Evolutionary conservation across 176 grass and related monocot genomes (phyloP), one percentile per base, ranked within the genome.

Genomic region (Miscanthus lutarioriparius): DNA sequence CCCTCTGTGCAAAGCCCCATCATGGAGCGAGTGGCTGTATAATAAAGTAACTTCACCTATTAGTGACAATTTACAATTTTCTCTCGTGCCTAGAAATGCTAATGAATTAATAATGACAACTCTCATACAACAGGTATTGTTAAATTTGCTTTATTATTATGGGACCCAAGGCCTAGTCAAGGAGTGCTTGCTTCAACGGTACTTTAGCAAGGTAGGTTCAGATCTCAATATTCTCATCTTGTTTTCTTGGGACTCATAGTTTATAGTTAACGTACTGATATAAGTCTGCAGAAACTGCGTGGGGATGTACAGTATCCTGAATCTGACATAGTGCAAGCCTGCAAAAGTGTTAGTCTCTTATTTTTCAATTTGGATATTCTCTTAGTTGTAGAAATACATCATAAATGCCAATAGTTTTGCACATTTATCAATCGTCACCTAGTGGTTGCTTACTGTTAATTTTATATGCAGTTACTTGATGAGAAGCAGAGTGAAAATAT

Each of bases 1-100:
- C 63, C 94, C 92, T 83, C 38, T 94, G n/a, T 94, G 90, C 85
- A 94, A 88, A 75, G 80, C 90, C 32, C 92, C 92, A 54, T 94
- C 94, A 26, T 97, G 94, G 94, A 94, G 87, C 37, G 92, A 97
- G 56, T 97, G 94, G 94, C 62, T 97, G 12, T 92, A 94, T 85
- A 92, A 92, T 59, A 92, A 97, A 86, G 94, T 90, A 73, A 35
- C 36, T 77, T 19, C 54, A 48, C 67, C 14, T 40, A 59, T 82
- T 36, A 74, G 37, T 68, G 59, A 75, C 37, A 64, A 16, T n/a
- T 81, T 58, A 59, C 65, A 5, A 19, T 53, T 53, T 74, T 83
- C 10, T 81, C 33, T 78, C 66, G 17, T 65, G 32, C 43, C 67
- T 25, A 49, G 2, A 83, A 53, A 72, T 81, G 25, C 1, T 5